phyloP scores from a whole-genome alignment of 768 basidiomycete genomes.

The Plicaturopsis crispa region DNA sequence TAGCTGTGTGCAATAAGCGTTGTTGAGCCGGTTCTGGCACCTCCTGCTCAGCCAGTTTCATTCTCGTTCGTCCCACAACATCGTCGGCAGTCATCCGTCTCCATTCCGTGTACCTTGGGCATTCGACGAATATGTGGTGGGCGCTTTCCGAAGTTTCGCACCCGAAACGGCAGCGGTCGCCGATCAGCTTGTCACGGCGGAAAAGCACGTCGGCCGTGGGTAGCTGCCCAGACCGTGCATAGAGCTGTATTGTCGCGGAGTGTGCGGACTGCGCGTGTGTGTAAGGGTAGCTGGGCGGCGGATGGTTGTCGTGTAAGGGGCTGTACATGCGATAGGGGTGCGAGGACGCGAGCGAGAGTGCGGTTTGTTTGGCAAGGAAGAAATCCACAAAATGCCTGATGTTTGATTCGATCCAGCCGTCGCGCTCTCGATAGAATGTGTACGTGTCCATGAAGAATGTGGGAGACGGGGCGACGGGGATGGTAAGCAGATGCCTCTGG shows the following conservation, averaged over 20 bases:
- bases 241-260: conserved; percentile 10
- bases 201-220: conserved; percentile 4
- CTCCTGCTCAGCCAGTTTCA: too few relatives aligned
- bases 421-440: background rate
- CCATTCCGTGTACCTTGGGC: background rate
- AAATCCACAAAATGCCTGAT: conserved; percentile 1
- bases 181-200: too few relatives aligned
- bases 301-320: too few relatives aligned
- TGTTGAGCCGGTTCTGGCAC: too few relatives aligned
- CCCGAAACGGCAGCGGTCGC: too few relatives aligned
- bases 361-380: too few relatives aligned
- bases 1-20: too few relatives aligned
- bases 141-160: too few relatives aligned
- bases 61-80: too few relatives aligned
- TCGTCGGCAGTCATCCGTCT: too few relatives aligned
- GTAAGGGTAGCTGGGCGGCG: conserved; percentile 8
- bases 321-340: too few relatives aligned
- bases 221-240: conserved; percentile 11
- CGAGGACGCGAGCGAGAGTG: too few relatives aligned
- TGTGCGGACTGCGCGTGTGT: conserved; percentile 7
- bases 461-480: conserved; percentile 5
- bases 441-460: conserved; percentile 10
- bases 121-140: background rate
- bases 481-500: background rate
- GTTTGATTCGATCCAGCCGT: conserved; percentile 6